phyloP scores from a whole-genome alignment of 2,329 filamentous ascomycete genomes.

The Penicillium sp. region DNA sequence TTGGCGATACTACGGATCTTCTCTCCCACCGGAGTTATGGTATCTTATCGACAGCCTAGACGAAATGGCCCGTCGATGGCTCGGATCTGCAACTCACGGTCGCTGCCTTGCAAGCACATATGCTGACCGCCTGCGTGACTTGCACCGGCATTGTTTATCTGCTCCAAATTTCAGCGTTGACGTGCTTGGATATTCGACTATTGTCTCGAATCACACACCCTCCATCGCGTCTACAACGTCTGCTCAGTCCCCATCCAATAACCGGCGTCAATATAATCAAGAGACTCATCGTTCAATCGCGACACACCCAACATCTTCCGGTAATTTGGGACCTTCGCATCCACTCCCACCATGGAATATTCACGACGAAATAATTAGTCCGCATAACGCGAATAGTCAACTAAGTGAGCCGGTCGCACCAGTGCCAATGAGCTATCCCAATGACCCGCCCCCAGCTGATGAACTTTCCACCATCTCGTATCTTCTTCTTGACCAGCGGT shows the following conservation, averaged over 20 bases:
- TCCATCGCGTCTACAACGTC: not conserved
- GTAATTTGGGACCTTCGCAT: not conserved
- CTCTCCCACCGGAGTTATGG: conserved; percentile 23
- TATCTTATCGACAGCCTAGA: conserved; percentile 25
- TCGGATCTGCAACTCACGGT: not conserved
- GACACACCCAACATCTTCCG: not conserved
- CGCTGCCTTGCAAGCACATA: conserved; percentile 8
- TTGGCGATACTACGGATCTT: conserved; percentile 23
- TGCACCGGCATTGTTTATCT: conserved; percentile 5
- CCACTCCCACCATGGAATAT: not conserved
- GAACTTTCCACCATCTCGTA: conserved; percentile 13
- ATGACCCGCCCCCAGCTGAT: not conserved
- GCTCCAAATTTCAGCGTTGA: conserved; percentile 8
- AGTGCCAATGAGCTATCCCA: not conserved
- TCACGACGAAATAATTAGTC: not conserved
- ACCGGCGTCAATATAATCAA: not conserved
- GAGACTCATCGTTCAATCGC: not conserved
- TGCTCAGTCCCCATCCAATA: not conserved
- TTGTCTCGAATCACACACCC: conserved; percentile 1
- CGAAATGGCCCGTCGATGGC: conserved; percentile 19
- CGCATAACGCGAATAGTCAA: not conserved
- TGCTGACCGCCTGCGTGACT: conserved; percentile 9
- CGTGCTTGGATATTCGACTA: conserved; percentile 3
- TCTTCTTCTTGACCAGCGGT: conserved; percentile 10
- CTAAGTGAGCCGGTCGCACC: not conserved